Percentiles rank a stretch among this genome's conserved stretches.
Conservation (phyloP, 2,329 filamentous ascomycete genomes). For the Thermochaetoides dissita region DNA sequence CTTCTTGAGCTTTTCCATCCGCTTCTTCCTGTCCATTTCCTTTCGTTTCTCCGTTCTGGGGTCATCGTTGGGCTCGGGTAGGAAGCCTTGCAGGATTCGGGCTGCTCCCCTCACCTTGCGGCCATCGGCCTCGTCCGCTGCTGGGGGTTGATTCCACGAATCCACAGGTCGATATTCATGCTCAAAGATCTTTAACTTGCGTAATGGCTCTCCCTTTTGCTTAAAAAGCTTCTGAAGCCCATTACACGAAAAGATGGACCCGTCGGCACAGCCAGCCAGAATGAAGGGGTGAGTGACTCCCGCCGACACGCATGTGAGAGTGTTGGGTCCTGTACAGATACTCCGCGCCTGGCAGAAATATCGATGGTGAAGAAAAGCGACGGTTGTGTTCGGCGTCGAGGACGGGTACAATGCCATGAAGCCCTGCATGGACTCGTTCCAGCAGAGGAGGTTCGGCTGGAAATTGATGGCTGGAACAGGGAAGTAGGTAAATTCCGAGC, state of each 20-base stretch:
- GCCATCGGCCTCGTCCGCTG: constrained; percentile 9
- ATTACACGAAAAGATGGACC: constrained; percentile 37
- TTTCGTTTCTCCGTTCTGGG: constrained; percentile 25
- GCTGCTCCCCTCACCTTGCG: constrained; percentile 29
- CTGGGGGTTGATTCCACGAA: background rate
- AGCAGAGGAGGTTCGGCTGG: constrained; percentile 38
- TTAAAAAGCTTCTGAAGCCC: constrained; percentile 29
- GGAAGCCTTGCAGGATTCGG: constrained; percentile 38
- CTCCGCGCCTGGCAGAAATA: constrained; percentile 40
- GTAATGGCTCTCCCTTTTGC: constrained; percentile 24
- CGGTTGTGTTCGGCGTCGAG: constrained; percentile 36
- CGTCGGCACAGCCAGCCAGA: constrained; percentile 39
- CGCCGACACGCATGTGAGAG: constrained; percentile 35
- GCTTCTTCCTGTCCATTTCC: constrained; percentile 22
- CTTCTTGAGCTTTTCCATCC: constrained; percentile 23
- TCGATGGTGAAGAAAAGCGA: constrained; percentile 38
- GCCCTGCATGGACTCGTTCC: constrained; percentile 41
- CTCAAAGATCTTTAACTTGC: constrained; percentile 34
- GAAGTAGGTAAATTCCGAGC: constrained; percentile 38
- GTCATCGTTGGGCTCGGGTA: constrained; percentile 35
- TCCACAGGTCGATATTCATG: constrained; percentile 32
- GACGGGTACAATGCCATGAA: constrained; percentile 40
- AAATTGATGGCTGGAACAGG: constrained; percentile 35
- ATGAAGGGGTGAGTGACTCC: constrained; percentile 39
- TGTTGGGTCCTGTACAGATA: constrained; percentile 35